Percentiles rank a stretch among this genome's conserved stretches.
phyloP scores from a whole-genome alignment of 768 basidiomycete genomes.

The Rickenella mellea region DNA sequence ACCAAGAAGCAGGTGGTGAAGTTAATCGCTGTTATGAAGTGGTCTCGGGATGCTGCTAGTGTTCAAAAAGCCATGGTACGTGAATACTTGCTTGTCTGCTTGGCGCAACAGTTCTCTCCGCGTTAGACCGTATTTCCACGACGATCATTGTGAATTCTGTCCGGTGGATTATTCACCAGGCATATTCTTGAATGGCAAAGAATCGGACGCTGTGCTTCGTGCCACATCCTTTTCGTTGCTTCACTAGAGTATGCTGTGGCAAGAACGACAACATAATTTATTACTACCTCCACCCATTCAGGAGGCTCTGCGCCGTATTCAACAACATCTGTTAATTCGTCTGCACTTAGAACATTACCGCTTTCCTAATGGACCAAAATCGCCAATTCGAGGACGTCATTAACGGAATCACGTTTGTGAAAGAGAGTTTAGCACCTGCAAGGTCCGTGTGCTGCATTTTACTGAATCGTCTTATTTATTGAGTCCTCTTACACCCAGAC shows the following conservation, averaged over 20 bases:
- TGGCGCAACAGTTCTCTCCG: too few species aligned
- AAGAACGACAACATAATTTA: too few species aligned
- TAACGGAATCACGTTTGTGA: constrained; percentile 49
- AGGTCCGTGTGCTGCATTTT: constrained; percentile 38
- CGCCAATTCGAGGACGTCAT: constrained; percentile 72
- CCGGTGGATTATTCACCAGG: too few species aligned
- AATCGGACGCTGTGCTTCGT: constrained; percentile 2
- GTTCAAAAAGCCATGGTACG: constrained; percentile 82
- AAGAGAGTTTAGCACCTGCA: constrained; percentile 64
- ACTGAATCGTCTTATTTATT: background rate
- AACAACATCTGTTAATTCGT: too few species aligned
- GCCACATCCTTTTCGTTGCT: constrained; percentile 5
- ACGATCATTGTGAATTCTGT: too few species aligned
- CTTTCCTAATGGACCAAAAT: constrained; percentile 80
- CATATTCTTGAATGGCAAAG: background rate
- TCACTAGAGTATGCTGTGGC: too few species aligned
- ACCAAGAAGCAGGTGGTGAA: constrained; percentile 87
- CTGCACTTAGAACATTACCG: constrained; percentile 81
- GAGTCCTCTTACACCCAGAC: constrained; percentile 29
- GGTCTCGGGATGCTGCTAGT: constrained; percentile 76
- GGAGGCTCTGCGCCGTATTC: too few species aligned
- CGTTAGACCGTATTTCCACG: too few species aligned
- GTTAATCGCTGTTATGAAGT: constrained; percentile 77
- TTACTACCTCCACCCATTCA: too few species aligned
- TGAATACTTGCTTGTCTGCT: too few species aligned